Evolutionary conservation across 371 early-diverging fungal genomes (phyloP).

Genomic region (Mucor circinelloides): DNA sequence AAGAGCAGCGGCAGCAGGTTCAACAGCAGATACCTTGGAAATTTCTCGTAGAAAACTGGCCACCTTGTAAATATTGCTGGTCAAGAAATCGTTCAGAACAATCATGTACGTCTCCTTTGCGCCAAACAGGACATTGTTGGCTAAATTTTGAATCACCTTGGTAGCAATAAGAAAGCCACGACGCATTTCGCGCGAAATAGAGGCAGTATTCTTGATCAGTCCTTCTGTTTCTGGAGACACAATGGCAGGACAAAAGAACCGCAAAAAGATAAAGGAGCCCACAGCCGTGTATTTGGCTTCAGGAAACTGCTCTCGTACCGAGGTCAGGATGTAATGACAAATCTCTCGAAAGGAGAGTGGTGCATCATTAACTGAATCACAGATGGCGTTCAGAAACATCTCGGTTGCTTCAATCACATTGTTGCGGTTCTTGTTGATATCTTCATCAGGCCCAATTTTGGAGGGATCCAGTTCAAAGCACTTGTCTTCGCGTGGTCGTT

Average conservation of each 20-base stretch:
- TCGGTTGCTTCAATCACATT: constrained; percentile 79
- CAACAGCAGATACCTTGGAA: constrained; percentile 22
- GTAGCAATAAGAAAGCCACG: constrained; percentile 87
- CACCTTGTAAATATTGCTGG: constrained; percentile 64
- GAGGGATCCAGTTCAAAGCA: constrained; percentile 83
- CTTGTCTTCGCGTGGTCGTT: constrained; percentile 39
- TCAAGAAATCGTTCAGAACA: constrained; percentile 80
- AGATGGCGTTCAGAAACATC: constrained; percentile 78
- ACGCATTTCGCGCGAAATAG: constrained; percentile 47
- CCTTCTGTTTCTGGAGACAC: constrained; percentile 78
- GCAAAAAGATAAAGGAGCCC: constrained; percentile 91
- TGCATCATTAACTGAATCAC: constrained; percentile 63
- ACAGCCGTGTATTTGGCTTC: constrained; percentile 84
- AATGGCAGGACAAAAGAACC: constrained; percentile 94
- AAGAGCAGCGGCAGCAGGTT: not conserved
- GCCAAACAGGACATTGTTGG: constrained; percentile 92
- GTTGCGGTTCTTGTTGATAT: constrained; percentile 64
- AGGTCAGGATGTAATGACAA: constrained; percentile 71
- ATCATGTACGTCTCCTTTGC: constrained; percentile 90
- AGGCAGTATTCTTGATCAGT: constrained; percentile 31
- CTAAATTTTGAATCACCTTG: constrained; percentile 94
- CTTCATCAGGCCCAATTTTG: constrained; percentile 63
- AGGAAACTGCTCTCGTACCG: constrained; percentile 80
- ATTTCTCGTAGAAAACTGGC: constrained; percentile 61
- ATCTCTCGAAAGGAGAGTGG: constrained; percentile 76